Evolutionary conservation across 441 rosid species (phyloP).

Genomic region (Gossypium schwendimanii): DNA sequence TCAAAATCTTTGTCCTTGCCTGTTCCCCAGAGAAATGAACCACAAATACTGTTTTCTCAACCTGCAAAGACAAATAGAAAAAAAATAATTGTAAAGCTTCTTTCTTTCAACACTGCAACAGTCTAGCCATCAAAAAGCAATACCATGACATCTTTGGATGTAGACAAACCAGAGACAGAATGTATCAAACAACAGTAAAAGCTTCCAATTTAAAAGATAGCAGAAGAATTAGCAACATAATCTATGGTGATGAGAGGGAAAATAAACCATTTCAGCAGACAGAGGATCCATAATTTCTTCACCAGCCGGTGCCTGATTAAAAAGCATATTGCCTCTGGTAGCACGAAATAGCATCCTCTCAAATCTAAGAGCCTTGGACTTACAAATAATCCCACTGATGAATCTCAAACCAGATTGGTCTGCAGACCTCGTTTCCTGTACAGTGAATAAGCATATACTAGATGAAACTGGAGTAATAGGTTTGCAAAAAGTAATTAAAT

Average conservation of each 20-base stretch:
- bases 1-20: slow-evolving; percentile 77
- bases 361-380: slow-evolving; percentile 64
- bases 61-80: slow-evolving; percentile 37
- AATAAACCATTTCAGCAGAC: slow-evolving; percentile 69
- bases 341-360: slow-evolving; percentile 96
- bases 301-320: slow-evolving; percentile 80
- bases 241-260: slow-evolving; percentile 9
- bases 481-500: slow-evolving; percentile 17
- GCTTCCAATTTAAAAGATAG: slow-evolving; percentile 8
- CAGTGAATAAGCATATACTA: slow-evolving; percentile 20
- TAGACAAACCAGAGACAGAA: background rate
- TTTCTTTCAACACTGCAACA: slow-evolving; percentile 5
- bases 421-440: slow-evolving; percentile 65
- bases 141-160: background rate
- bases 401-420: slow-evolving; percentile 81
- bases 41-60: slow-evolving; percentile 78
- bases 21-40: slow-evolving; percentile 97
- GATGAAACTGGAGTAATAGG: slow-evolving; percentile 16
- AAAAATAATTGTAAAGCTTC: slow-evolving; percentile 10
- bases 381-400: slow-evolving; percentile 83
- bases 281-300: slow-evolving; percentile 90
- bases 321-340: slow-evolving; percentile 97
- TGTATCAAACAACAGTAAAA: background rate
- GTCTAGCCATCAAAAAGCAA: background rate
- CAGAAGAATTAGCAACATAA: slow-evolving; percentile 7